Conservation (phyloP, 2,329 filamentous ascomycete species). For the Aspergillus sp. region DNA sequence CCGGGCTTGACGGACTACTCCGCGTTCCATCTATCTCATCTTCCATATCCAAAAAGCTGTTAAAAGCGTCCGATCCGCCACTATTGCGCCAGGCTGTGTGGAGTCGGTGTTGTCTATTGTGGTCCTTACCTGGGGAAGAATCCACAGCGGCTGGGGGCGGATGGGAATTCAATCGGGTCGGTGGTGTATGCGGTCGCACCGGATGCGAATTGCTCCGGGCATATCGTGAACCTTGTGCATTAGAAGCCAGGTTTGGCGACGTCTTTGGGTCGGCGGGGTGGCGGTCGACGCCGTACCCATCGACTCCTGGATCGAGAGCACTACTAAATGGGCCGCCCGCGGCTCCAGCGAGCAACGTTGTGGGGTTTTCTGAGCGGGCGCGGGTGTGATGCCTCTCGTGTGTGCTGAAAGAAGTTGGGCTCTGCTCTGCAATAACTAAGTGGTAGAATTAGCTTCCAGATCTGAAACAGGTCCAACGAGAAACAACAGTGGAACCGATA, state of each 20-base stretch:
- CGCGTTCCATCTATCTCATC: constrained; percentile 38
- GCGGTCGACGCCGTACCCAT: constrained; percentile 35
- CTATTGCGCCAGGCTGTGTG: constrained; percentile 40
- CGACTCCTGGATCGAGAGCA: constrained; percentile 35
- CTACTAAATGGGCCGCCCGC: constrained; percentile 35
- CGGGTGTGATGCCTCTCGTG: constrained; percentile 65
- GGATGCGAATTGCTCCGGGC: constrained; percentile 51
- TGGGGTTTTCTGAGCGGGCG: constrained; percentile 66
- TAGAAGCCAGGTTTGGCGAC: constrained; percentile 38
- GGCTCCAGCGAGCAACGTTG: constrained; percentile 55
- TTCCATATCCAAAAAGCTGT: constrained; percentile 44
- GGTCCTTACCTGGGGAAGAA: constrained; percentile 30
- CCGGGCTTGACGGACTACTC: constrained; percentile 29
- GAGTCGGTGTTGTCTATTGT: constrained; percentile 32
- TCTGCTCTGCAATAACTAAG: constrained; percentile 25
- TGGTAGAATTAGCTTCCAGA: constrained; percentile 12
- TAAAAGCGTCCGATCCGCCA: constrained; percentile 42
- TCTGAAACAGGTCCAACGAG: constrained; percentile 1
- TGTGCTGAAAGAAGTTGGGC: constrained; percentile 46
- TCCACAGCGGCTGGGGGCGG: constrained; percentile 31
- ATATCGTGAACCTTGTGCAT: constrained; percentile 39
- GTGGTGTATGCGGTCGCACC: constrained; percentile 49
- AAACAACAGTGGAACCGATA: constrained; percentile 1
- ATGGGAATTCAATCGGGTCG: constrained; percentile 35
- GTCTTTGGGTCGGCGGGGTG: constrained; percentile 30